Evolutionary conservation across 2,329 filamentous ascomycete species (phyloP).

Genomic region (Gnomoniopsis sp.): DNA sequence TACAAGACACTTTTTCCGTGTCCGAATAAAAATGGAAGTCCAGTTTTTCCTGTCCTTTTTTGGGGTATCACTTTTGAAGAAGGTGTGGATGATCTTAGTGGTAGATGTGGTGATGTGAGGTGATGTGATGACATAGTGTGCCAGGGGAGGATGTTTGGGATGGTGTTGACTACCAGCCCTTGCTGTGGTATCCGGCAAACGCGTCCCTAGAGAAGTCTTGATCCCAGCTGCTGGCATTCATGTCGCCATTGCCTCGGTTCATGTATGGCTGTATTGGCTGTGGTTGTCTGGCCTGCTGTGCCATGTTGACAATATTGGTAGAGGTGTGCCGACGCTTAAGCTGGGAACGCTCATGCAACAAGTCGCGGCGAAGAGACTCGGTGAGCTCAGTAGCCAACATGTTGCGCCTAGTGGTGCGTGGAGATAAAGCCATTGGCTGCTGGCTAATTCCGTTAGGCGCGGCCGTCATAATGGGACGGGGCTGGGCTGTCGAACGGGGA

Average conservation of each 20-base stretch:
- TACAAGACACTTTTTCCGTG: neutral
- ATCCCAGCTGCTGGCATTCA: slow-evolving; percentile 74
- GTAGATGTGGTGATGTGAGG: neutral
- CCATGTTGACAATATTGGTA: slow-evolving; percentile 84
- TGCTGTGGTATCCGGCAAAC: slow-evolving; percentile 75
- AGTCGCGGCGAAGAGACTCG: slow-evolving; percentile 84
- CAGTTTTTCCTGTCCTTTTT: neutral
- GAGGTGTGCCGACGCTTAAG: slow-evolving; percentile 88
- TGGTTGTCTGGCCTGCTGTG: slow-evolving; percentile 65
- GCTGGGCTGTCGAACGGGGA: slow-evolving; percentile 63
- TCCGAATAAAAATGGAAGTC: neutral
- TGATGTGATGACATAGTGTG: neutral
- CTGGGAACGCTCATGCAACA: slow-evolving; percentile 93
- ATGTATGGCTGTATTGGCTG: slow-evolving; percentile 48
- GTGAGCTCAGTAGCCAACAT: slow-evolving; percentile 96
- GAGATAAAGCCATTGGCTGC: slow-evolving; percentile 67
- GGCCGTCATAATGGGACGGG: slow-evolving; percentile 67
- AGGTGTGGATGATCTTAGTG: neutral
- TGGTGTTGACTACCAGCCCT: slow-evolving; percentile 66
- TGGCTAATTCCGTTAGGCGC: slow-evolving; percentile 63
- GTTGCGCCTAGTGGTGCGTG: slow-evolving; percentile 85
- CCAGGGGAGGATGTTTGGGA: neutral
- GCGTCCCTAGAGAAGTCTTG: slow-evolving; percentile 81
- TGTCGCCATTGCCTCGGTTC: slow-evolving; percentile 54
- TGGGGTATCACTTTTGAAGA: slow-evolving; percentile 17